A percentile compares a stretch with the other conserved stretches of the same genome.
Evolutionary conservation across 768 basidiomycete genomes (phyloP).

Genomic region (Ephemerocybe angulata): DNA sequence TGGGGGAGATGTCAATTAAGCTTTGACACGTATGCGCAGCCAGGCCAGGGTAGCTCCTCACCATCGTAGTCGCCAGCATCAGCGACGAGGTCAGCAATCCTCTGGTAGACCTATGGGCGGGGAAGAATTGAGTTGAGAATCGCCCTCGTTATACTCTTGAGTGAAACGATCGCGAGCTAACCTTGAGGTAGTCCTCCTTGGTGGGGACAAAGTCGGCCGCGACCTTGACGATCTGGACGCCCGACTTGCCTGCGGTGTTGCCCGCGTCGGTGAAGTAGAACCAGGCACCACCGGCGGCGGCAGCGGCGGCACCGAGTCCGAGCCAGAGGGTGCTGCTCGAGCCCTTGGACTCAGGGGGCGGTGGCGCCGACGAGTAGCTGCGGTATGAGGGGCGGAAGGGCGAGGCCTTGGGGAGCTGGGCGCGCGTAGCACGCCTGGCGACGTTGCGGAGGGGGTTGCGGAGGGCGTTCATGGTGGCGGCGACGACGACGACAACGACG

Average conservation of each 20-base stretch:
- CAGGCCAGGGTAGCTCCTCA: slow-evolving; percentile 27
- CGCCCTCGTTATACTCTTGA: not conserved
- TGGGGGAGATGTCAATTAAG: slow-evolving; percentile 11
- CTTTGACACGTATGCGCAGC: slow-evolving; percentile 8
- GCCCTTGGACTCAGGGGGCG: slow-evolving; percentile 45
- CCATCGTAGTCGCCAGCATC: slow-evolving; percentile 85
- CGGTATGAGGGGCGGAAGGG: slow-evolving; percentile 38
- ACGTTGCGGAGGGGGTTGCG: slow-evolving; percentile 49
- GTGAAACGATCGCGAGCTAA: slow-evolving; percentile 22
- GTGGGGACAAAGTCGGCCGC: slow-evolving; percentile 69
- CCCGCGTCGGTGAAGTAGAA: slow-evolving; percentile 58
- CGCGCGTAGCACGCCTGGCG: slow-evolving; percentile 15
- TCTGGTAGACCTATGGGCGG: slow-evolving; percentile 76
- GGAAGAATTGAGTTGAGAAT: not conserved
- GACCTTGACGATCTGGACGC: slow-evolving; percentile 57
- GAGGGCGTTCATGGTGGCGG: slow-evolving; percentile 48
- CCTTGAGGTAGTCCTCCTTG: slow-evolving; percentile 89
- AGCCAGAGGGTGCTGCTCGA: slow-evolving; percentile 57
- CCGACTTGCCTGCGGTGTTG: slow-evolving; percentile 55
- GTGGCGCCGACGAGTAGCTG: slow-evolving; percentile 54
- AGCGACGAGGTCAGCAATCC: slow-evolving; percentile 73
- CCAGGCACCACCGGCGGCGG: slow-evolving; percentile 55
- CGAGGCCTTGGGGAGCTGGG: slow-evolving; percentile 15
- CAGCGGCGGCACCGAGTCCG: slow-evolving; percentile 60
- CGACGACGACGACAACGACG: no score